phyloP scores from a whole-genome alignment of 208 protist species.

The Acanthamoeba triangularis region DNA sequence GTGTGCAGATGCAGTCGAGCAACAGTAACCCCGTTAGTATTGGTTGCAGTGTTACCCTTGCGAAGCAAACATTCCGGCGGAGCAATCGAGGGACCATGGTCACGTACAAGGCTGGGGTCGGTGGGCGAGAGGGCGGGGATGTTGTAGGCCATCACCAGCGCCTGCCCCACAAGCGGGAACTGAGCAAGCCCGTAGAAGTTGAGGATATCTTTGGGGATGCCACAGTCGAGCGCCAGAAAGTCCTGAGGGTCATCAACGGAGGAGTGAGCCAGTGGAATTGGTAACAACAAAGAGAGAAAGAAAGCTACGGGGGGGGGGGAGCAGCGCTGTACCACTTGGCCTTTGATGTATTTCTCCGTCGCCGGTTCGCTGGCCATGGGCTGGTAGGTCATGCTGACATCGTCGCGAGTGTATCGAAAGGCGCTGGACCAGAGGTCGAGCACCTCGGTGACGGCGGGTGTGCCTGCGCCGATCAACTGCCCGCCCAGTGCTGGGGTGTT shows the following conservation, averaged over 20 bases:
- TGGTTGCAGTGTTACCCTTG: too few species aligned
- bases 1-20: not conserved
- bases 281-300: too few species aligned
- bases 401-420: slow-evolving; percentile 19
- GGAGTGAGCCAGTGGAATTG: not conserved
- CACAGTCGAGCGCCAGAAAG: not conserved
- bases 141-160: slow-evolving; percentile 51
- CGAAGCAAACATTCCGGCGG: not conserved
- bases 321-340: not conserved
- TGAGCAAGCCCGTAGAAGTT: not conserved
- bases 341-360: not conserved
- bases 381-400: not conserved
- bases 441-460: not conserved
- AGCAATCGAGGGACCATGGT: not conserved
- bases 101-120: not conserved
- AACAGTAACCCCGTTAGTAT: not conserved
- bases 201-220: not conserved
- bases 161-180: not conserved
- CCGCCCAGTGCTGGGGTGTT: not conserved
- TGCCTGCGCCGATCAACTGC: not conserved
- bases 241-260: not conserved
- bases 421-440: not conserved
- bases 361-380: not conserved
- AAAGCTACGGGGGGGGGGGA: too few species aligned
- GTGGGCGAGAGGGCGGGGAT: not conserved